Conservation (phyloP, 768 basidiomycete genomes). For the Mycena crocata region DNA sequence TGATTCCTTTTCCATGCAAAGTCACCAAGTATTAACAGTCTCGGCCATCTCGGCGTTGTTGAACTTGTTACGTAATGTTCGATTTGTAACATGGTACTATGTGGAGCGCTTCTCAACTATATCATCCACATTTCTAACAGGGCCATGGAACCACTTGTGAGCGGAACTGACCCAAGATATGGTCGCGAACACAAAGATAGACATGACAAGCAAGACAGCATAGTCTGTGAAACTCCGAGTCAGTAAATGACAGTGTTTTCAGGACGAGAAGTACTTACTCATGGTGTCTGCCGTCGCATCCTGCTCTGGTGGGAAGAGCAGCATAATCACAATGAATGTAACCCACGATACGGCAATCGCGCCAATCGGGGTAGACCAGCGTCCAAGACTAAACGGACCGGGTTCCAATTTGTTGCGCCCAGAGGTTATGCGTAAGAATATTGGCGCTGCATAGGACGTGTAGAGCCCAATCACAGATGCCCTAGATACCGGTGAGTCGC, state of each 20-base stretch:
- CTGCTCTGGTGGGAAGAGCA: constrained; percentile 66
- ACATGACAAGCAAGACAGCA: constrained; percentile 72
- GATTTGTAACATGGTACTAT: not conserved
- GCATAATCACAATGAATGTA: constrained; percentile 66
- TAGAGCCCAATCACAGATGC: constrained; percentile 80
- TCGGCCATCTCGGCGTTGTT: not conserved
- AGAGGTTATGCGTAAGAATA: constrained; percentile 78
- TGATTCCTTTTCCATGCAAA: constrained; percentile 11
- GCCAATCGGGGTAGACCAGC: constrained; percentile 71
- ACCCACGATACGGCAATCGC: constrained; percentile 75
- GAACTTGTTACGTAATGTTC: not conserved
- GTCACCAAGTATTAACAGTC: not conserved
- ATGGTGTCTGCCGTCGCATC: constrained; percentile 56
- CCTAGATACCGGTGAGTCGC: constrained; percentile 45
- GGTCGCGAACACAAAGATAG: constrained; percentile 73
- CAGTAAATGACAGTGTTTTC: constrained; percentile 16
- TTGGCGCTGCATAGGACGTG: constrained; percentile 73
- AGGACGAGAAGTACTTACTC: constrained; percentile 58
- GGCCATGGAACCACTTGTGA: constrained; percentile 77
- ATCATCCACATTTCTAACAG: constrained; percentile 62
- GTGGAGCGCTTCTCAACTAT: constrained; percentile 19
- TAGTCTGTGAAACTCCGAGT: constrained; percentile 59
- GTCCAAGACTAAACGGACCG: constrained; percentile 71
- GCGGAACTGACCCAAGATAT: constrained; percentile 76
- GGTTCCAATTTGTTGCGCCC: constrained; percentile 68